phyloP scores from a whole-genome alignment of 2,329 filamentous ascomycete species.

The Colletotrichum camelliae region DNA sequence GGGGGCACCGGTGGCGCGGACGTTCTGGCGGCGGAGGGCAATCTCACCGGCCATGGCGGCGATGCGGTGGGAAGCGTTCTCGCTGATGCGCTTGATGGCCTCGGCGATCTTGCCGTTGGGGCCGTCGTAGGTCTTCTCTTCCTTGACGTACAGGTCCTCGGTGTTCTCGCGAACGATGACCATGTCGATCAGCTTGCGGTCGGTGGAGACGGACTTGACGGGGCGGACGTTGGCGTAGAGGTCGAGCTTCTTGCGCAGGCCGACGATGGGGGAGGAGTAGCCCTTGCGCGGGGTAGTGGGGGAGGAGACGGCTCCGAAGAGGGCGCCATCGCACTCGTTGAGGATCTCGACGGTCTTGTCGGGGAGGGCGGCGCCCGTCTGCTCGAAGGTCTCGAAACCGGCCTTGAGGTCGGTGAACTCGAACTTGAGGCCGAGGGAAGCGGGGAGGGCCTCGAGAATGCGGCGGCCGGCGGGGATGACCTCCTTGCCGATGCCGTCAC shows the following conservation, averaged over 20 bases:
- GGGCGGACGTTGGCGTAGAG: slow-evolving; percentile 98
- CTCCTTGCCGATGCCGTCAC: slow-evolving; percentile 97
- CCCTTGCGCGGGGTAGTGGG: slow-evolving; percentile 89
- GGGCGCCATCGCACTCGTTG: slow-evolving; percentile 90
- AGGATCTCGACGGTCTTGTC: slow-evolving; percentile 91
- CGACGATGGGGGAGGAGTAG: slow-evolving; percentile 96
- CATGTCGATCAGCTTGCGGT: slow-evolving; percentile 80
- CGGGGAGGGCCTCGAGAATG: slow-evolving; percentile 88
- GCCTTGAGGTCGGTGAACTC: slow-evolving; percentile 92
- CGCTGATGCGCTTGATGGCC: slow-evolving; percentile 95
- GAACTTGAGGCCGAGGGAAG: slow-evolving; percentile 92
- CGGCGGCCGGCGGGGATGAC: slow-evolving; percentile 95
- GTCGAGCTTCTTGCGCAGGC: slow-evolving; percentile 91
- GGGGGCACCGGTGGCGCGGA: slow-evolving; percentile 64
- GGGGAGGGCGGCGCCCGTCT: slow-evolving; percentile 86
- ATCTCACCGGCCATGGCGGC: slow-evolving; percentile 95
- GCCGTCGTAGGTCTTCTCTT: slow-evolving; percentile 83
- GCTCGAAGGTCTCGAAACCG: slow-evolving; percentile 91
- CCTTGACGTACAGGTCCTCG: slow-evolving; percentile 97
- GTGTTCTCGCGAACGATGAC: slow-evolving; percentile 99
- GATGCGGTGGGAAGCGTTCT: slow-evolving; percentile 84
- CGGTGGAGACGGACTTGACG: slow-evolving; percentile 80
- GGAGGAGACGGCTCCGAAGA: slow-evolving; percentile 95
- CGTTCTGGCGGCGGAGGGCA: slow-evolving; percentile 82
- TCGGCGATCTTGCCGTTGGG: slow-evolving; percentile 84